These are phyloP conservation scores for Theobroma cacao DNA, from an alignment of 345 rosid genomes.

Conservation along the genomic window DNA sequence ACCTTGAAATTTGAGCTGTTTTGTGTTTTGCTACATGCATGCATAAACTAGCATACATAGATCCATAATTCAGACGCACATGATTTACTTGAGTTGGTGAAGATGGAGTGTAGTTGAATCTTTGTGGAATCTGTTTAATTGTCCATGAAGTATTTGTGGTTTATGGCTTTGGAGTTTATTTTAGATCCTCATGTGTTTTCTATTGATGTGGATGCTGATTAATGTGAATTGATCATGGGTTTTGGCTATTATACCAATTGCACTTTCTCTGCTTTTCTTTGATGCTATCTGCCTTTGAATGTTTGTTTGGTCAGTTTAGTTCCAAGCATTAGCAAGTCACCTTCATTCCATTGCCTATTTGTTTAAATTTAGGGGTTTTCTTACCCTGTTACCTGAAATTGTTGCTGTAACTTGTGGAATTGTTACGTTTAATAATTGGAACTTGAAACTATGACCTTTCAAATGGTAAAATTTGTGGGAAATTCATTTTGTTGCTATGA, in stretches of 20 bases:
- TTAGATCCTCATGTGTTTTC: background rate
- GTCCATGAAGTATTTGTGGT: background rate
- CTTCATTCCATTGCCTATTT: background rate
- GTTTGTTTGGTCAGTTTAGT: background rate
- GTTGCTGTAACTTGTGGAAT: background rate
- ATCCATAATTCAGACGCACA: background rate
- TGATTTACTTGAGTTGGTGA: background rate
- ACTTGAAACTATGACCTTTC: background rate
- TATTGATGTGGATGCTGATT: background rate
- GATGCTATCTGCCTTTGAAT: background rate
- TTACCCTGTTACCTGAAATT: background rate
- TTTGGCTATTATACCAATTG: background rate
- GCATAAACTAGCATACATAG: background rate
- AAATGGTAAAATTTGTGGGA: background rate
- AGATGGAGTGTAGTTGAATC: background rate
- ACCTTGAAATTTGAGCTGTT: background rate
- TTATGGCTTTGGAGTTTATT: background rate
- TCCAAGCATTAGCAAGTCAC: background rate
- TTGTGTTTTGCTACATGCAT: background rate
- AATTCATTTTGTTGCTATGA: background rate
- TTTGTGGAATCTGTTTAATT: background rate
- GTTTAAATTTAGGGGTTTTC: background rate
- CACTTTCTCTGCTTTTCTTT: background rate
- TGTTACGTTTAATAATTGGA: background rate
- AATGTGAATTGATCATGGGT: background rate